Evolutionary conservation across 2,329 filamentous ascomycete species (phyloP).

Genomic region (Pseudogymnoascus sp.): DNA sequence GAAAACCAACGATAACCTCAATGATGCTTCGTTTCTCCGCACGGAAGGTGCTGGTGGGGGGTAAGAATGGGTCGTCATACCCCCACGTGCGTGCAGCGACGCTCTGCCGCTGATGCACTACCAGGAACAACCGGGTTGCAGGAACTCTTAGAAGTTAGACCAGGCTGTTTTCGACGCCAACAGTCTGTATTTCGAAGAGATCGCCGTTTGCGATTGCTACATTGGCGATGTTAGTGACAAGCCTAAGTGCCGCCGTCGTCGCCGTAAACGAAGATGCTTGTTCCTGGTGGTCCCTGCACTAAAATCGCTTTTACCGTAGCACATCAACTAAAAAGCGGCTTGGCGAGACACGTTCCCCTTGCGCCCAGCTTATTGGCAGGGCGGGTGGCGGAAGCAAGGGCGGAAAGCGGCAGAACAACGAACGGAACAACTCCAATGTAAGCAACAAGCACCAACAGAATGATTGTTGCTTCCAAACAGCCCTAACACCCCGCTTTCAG

Average conservation of each 20-base stretch:
- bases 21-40: background rate
- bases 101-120: background rate
- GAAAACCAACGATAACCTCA: background rate
- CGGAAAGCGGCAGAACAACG: background rate
- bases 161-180: background rate
- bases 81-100: background rate
- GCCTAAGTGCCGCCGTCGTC: background rate
- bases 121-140: background rate
- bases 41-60: background rate
- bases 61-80: background rate
- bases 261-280: background rate
- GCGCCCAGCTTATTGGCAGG: slow-evolving; percentile 3
- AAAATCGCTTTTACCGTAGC: background rate
- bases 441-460: background rate
- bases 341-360: background rate
- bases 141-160: background rate
- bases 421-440: background rate
- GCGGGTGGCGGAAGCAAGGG: background rate
- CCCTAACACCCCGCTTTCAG: slow-evolving; percentile 2
- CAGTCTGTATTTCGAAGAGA: background rate
- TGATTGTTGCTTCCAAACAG: background rate
- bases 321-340: background rate
- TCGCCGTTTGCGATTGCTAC: background rate
- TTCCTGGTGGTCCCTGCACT: slow-evolving; percentile 6
- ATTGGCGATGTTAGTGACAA: background rate